Base-by-base conservation (phyloP, 176 grass and related monocot genomes). In the Lolium perenne region DNA sequence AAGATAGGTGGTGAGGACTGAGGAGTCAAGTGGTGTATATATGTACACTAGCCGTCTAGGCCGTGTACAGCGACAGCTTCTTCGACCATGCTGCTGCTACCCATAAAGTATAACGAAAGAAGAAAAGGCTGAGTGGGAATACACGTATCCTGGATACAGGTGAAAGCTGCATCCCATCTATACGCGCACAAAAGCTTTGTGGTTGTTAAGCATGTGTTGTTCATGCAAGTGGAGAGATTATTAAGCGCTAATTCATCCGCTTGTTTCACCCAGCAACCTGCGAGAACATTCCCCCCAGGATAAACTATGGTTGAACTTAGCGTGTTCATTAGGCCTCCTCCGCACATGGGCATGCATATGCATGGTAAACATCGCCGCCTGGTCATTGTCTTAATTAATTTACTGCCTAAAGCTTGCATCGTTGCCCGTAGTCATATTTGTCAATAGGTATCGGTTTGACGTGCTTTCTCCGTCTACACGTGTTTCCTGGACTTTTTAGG, bases 131-230 rank as follows among this genome's bases (percentile, higher is more conserved):
- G 13, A 35, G 64, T 67, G 64, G 15, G 65, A 68, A 68, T 32
- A 68, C 29, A 65, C 62, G 32, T 9, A 8, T 18, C 6, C 65
- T 68, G 25, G 65, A 35, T 14, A 38, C 32, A 68, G 65, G 32
- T 7, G 65, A 67, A 67, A 67, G 64, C 14, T 50, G 45, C 13
- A 1, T 26, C 46, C 21, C 22, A 17, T 51, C 71, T 75, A 0
- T 75, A 29, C 73, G 73, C 73, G 47, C 18, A 54, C 48, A 76
- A 54, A 76, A 18, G 23, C 48, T 76, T 1, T 35, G 7, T 32
- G 73, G 73, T 76, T 10, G 73, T 76, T 75, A 74, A 32, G 72
- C 72, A 75, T 49, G 72, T 75, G 47, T 53, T 10, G 22, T 2
- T 75, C 48, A 76, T 76, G 73, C 15, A 18, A 32, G 13, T 16